These are phyloP conservation scores for Debaryomyces castellii DNA, from an alignment of 805 yeast genomes.

Conservation along the genomic window DNA sequence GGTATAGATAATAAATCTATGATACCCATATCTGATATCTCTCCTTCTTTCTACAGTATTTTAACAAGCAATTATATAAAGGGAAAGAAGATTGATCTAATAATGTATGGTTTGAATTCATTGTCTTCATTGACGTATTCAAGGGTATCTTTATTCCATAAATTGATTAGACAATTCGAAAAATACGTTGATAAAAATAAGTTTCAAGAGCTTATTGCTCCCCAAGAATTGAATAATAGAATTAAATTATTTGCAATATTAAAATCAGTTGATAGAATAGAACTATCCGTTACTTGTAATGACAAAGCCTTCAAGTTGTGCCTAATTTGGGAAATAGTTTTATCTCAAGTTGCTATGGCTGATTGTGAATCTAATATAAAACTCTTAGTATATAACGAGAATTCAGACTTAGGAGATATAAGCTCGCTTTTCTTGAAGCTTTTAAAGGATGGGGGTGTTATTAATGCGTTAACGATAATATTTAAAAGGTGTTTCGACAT, in stretches of 20 bases:
- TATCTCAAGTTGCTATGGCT: constrained; percentile 19
- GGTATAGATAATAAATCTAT: constrained; percentile 3
- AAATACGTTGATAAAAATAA: constrained; percentile 12
- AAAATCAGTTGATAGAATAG: constrained; percentile 19
- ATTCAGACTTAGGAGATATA: constrained; percentile 6
- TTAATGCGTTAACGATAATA: constrained; percentile 22
- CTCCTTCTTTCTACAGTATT: constrained; percentile 19
- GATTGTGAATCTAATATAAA: constrained; percentile 21
- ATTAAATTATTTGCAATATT: constrained; percentile 15
- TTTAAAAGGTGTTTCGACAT: constrained; percentile 17
- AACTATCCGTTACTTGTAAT: constrained; percentile 10
- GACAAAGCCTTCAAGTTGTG: constrained; percentile 2
- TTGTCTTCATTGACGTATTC: constrained; percentile 23
- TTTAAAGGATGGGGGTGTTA: constrained; percentile 22
- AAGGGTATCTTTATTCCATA: constrained; percentile 19
- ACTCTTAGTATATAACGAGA: constrained; percentile 8
- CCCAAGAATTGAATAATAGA: constrained; percentile 15
- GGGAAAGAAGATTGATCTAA: constrained; percentile 22
- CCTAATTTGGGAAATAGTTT: constrained; percentile 24
- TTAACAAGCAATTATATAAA: constrained; percentile 25
- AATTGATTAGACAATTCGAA: constrained; percentile 18
- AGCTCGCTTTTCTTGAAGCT: constrained; percentile 19
- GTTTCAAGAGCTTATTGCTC: constrained; percentile 7
- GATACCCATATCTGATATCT: constrained; percentile 16
- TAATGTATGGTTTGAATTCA: constrained; percentile 32